A percentile compares a stretch with the other conserved stretches of the same genome.
phyloP scores from a whole-genome alignment of 2,329 filamentous ascomycete species.

The Mycosphaerella arachidis region DNA sequence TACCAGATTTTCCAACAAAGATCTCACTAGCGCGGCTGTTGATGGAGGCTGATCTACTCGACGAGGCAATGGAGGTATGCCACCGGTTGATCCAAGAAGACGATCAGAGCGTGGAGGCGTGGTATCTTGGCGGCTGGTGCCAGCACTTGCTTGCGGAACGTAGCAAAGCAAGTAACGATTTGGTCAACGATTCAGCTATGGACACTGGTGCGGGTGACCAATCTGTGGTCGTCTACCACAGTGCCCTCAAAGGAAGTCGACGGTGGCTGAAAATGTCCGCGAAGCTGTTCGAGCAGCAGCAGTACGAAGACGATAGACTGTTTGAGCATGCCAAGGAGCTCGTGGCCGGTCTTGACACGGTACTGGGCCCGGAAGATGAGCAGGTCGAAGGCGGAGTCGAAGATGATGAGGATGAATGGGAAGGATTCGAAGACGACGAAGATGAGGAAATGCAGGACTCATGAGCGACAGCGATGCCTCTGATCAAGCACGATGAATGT shows the following conservation, averaged over 20 bases:
- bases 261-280: constrained; percentile 80
- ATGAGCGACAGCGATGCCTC: constrained; percentile 6
- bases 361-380: constrained; percentile 42
- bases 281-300: constrained; percentile 69
- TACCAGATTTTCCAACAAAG: constrained; percentile 81
- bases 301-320: constrained; percentile 80
- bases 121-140: constrained; percentile 96
- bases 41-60: constrained; percentile 84
- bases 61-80: constrained; percentile 77
- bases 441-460: constrained; percentile 28
- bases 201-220: constrained; percentile 29
- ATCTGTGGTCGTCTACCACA: constrained; percentile 2
- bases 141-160: constrained; percentile 74
- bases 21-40: constrained; percentile 80
- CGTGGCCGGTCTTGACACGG: constrained; percentile 46
- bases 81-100: constrained; percentile 82
- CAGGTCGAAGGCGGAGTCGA: constrained; percentile 41
- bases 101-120: constrained; percentile 89
- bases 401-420: constrained; percentile 33
- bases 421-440: constrained; percentile 31
- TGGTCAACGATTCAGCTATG: constrained; percentile 18
- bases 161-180: constrained; percentile 38
- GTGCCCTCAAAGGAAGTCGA: constrained; percentile 66
- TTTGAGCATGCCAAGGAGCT: constrained; percentile 72
- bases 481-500: neutral